Conservation (phyloP, 2,329 filamentous ascomycete species). For the Trichoderma sp. region DNA sequence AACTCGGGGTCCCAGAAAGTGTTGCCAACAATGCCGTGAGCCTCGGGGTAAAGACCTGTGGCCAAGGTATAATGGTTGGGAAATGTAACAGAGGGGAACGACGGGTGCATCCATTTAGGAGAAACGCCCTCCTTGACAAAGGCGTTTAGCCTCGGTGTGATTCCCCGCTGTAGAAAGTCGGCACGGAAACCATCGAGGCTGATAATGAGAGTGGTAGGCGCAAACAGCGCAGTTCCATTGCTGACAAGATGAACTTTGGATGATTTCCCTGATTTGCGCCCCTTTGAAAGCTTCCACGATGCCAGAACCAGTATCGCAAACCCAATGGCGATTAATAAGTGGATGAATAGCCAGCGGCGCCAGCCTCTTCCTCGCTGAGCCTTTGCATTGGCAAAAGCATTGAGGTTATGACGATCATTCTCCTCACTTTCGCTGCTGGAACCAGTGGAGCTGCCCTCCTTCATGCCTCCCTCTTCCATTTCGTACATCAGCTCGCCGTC, state of each 20-base stretch:
- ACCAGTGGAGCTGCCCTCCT: conserved; percentile 66
- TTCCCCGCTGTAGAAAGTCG: conserved; percentile 81
- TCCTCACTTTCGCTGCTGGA: conserved; percentile 66
- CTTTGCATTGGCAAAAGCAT: conserved; percentile 53
- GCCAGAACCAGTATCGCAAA: conserved; percentile 61
- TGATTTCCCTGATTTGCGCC: conserved; percentile 42
- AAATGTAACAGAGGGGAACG: conserved; percentile 95
- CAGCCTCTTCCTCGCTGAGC: conserved; percentile 56
- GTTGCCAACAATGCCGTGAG: conserved; percentile 91
- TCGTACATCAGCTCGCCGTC: conserved; percentile 83
- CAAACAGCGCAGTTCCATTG: conserved; percentile 89
- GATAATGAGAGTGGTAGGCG: conserved; percentile 89
- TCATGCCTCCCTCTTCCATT: conserved; percentile 80
- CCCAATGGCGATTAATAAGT: conserved; percentile 55
- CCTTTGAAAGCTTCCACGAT: conserved; percentile 62
- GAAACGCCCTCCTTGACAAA: conserved; percentile 85
- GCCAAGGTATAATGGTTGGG: conserved; percentile 94
- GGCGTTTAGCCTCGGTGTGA: conserved; percentile 80
- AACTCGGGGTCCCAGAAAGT: conserved; percentile 87
- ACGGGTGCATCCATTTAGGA: conserved; percentile 88
- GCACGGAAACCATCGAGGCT: conserved; percentile 95
- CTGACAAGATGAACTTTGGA: conserved; percentile 49
- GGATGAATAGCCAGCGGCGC: conserved; percentile 58
- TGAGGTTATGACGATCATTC: conserved; percentile 57
- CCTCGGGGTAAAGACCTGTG: conserved; percentile 89